phyloP scores from a whole-genome alignment of 1,139 yeast species.

The Yueomyces sp. region DNA sequence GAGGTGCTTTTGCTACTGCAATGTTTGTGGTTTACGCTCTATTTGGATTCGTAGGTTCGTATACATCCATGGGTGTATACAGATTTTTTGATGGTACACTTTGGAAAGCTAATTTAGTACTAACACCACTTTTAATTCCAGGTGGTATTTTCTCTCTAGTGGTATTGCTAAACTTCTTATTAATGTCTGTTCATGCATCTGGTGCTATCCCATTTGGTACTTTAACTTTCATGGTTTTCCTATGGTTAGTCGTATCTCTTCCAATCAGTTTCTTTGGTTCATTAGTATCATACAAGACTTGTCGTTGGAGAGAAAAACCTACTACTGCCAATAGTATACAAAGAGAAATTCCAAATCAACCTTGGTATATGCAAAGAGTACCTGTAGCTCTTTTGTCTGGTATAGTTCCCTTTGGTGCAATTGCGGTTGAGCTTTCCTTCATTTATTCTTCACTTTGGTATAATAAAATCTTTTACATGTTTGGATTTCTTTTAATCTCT shows the following conservation, averaged over 20 bases:
- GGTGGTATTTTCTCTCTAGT: constrained; percentile 56
- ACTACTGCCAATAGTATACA: constrained; percentile 90
- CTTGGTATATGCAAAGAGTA: constrained; percentile 61
- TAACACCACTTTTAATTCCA: constrained; percentile 81
- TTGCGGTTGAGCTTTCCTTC: constrained; percentile 90
- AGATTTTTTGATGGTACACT: constrained; percentile 84
- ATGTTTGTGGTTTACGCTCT: constrained; percentile 74
- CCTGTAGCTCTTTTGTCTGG: constrained; percentile 73
- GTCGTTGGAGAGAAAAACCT: constrained; percentile 41
- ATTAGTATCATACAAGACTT: constrained; percentile 56
- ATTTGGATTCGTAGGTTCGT: constrained; percentile 74
- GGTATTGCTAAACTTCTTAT: constrained; percentile 65
- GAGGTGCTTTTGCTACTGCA: constrained; percentile 87
- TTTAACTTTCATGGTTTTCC: constrained; percentile 62
- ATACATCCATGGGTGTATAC: constrained; percentile 73
- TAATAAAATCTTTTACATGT: constrained; percentile 89
- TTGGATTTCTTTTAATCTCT: constrained; percentile 89
- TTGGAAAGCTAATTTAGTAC: constrained; percentile 75
- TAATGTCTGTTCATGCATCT: constrained; percentile 67
- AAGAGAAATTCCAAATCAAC: constrained; percentile 88
- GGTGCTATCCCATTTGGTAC: constrained; percentile 95
- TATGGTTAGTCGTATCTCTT: constrained; percentile 79
- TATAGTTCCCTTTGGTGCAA: constrained; percentile 87
- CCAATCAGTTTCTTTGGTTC: constrained; percentile 82
- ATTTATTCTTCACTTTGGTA: constrained; percentile 84